Evolutionary conservation across 331 rosid genomes (phyloP).

Genomic region (Quercus lobata): DNA sequence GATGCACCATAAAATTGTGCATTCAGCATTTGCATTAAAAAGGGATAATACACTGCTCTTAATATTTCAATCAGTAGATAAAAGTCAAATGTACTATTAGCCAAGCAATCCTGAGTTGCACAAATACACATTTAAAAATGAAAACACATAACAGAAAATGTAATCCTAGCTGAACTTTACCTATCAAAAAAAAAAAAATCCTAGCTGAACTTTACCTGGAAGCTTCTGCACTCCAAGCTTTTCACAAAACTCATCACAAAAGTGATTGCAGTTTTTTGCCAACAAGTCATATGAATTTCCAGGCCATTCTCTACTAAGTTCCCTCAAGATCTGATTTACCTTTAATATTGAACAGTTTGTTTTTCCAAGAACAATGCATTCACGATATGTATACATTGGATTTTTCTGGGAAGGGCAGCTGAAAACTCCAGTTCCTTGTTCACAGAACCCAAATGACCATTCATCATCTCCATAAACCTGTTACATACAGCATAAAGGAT

Average conservation of each 20-base stretch:
- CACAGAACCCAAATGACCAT: conserved; percentile 99
- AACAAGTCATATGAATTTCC: conserved; percentile 81
- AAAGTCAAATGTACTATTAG: neutral
- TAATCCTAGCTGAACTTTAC: conserved; percentile 33
- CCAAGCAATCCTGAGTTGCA: neutral
- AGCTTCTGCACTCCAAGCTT: conserved; percentile 82
- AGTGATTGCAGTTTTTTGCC: conserved; percentile 95
- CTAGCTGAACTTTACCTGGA: conserved; percentile 61
- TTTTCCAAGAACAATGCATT: conserved; percentile 64
- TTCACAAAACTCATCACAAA: conserved; percentile 93
- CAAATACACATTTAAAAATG: neutral
- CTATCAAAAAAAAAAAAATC: conserved; percentile 11
- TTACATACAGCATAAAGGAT: neutral
- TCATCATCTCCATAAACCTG: conserved; percentile 92
- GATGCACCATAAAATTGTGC: neutral
- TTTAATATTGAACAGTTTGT: conserved; percentile 63
- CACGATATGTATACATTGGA: conserved; percentile 95
- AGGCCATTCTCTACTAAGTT: conserved; percentile 98
- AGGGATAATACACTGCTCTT: neutral
- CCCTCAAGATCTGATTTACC: conserved; percentile 92
- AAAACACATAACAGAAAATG: neutral
- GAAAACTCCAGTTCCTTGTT: conserved; percentile 95
- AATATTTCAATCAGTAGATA: neutral
- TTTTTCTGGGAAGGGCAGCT: conserved; percentile 90
- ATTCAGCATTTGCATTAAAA: neutral